Percentiles rank a stretch among this genome's conserved stretches.
phyloP scores from a whole-genome alignment of 768 basidiomycete species.

The Chalciporus chontae region DNA sequence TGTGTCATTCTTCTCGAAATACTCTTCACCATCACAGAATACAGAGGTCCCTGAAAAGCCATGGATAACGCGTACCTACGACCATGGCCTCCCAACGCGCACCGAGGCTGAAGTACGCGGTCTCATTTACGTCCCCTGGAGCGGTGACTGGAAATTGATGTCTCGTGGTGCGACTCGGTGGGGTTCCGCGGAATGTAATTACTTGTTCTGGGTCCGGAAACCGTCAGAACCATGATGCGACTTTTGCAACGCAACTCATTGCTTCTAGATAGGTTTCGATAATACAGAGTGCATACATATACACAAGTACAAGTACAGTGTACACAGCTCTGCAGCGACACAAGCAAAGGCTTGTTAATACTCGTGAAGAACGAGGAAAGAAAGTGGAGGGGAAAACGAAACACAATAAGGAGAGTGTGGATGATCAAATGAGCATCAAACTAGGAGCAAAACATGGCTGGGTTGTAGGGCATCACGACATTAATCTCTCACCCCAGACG shows the following conservation, averaged over 20 bases:
- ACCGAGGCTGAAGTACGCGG: slow-evolving; percentile 79
- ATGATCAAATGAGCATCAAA: background rate
- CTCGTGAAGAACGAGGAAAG: background rate
- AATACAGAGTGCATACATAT: slow-evolving; percentile 19
- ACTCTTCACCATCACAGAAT: slow-evolving; percentile 32
- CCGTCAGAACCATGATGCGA: slow-evolving; percentile 33
- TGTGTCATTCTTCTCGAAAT: slow-evolving; percentile 71
- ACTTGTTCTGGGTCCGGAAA: slow-evolving; percentile 85
- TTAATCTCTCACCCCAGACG: slow-evolving; percentile 76
- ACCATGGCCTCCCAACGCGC: slow-evolving; percentile 48
- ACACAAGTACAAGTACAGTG: slow-evolving; percentile 1
- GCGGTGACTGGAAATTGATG: slow-evolving; percentile 65
- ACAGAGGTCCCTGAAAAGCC: slow-evolving; percentile 27
- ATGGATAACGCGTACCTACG: slow-evolving; percentile 59
- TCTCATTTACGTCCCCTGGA: slow-evolving; percentile 70
- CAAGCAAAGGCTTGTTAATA: background rate
- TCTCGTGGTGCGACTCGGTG: slow-evolving; percentile 48
- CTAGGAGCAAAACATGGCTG: background rate
- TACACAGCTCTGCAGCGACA: slow-evolving; percentile 1
- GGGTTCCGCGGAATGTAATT: slow-evolving; percentile 62
- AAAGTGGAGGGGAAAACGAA: background rate
- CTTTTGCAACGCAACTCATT: background rate
- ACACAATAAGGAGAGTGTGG: background rate
- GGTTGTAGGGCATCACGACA: slow-evolving; percentile 53
- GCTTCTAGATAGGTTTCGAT: slow-evolving; percentile 2